Percentiles rank a stretch among this genome's conserved stretches.
These are phyloP conservation scores for Ogataea dorogensis DNA, from an alignment of 805 yeast species.

Conservation along the genomic window DNA sequence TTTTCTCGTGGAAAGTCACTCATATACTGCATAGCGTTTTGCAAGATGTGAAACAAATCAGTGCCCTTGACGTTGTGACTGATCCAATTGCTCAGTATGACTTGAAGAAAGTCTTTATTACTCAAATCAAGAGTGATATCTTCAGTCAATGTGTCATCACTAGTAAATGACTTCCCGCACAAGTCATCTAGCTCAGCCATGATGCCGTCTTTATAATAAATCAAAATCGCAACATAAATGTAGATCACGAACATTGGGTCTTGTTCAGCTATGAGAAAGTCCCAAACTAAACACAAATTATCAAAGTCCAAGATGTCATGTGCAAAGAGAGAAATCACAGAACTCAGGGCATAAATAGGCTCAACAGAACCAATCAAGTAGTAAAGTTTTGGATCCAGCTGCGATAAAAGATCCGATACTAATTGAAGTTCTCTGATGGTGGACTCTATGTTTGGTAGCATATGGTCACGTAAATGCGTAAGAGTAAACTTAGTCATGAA, in stretches of 20 bases:
- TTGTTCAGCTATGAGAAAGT: constrained; percentile 56
- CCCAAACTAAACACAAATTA: constrained; percentile 64
- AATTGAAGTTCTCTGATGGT: constrained; percentile 64
- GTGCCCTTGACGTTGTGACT: constrained; percentile 26
- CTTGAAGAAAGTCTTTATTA: constrained; percentile 29
- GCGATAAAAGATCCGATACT: constrained; percentile 59
- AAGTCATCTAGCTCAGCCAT: constrained; percentile 33
- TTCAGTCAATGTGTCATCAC: constrained; percentile 27
- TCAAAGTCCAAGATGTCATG: constrained; percentile 59
- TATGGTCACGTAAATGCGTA: constrained; percentile 73
- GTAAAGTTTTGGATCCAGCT: constrained; percentile 46
- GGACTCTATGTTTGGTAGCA: constrained; percentile 68
- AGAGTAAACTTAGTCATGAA: constrained; percentile 58
- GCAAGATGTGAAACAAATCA: constrained; percentile 29
- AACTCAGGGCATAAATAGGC: constrained; percentile 71
- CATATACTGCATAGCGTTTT: constrained; percentile 18
- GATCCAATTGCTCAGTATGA: constrained; percentile 28
- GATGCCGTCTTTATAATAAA: constrained; percentile 45
- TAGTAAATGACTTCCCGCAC: constrained; percentile 29
- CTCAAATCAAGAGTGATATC: constrained; percentile 20
- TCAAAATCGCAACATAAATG: constrained; percentile 57
- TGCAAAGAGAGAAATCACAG: constrained; percentile 72
- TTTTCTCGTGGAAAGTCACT: constrained; percentile 10
- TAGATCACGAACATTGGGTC: constrained; percentile 56
- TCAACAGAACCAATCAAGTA: constrained; percentile 40